phyloP scores from a whole-genome alignment of 345 rosid species.

The Melaleuca quinquenervia region DNA sequence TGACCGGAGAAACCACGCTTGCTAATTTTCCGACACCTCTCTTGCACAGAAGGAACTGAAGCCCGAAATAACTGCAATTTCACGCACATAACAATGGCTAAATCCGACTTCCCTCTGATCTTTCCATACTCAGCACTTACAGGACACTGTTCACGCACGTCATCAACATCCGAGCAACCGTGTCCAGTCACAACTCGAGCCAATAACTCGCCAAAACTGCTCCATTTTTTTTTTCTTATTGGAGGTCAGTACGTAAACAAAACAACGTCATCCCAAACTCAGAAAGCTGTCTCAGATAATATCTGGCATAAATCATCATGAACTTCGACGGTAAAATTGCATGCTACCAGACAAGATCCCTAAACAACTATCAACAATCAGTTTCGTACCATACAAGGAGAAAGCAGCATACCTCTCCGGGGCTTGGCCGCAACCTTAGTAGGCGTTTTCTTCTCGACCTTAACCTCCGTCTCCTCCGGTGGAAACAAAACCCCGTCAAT shows the following conservation, averaged over 20 bases:
- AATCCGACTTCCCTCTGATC: neutral
- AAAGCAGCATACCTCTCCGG: conserved; percentile 31
- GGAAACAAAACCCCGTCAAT: conserved; percentile 42
- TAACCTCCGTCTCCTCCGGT: conserved; percentile 2
- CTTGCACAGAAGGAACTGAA: neutral
- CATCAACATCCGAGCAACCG: neutral
- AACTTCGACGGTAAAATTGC: neutral
- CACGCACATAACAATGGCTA: neutral
- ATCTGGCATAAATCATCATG: neutral
- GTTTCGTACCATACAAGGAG: neutral
- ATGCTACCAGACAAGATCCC: neutral
- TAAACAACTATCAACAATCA: neutral
- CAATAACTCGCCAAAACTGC: neutral
- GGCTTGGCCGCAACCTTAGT: conserved; percentile 18
- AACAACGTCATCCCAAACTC: neutral
- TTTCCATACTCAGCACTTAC: neutral
- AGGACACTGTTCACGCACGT: neutral
- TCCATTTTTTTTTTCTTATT: neutral
- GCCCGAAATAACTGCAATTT: neutral
- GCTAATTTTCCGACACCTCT: neutral
- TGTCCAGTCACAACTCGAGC: neutral
- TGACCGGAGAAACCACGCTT: neutral
- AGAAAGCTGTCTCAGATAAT: neutral
- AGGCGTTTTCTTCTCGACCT: conserved; percentile 1
- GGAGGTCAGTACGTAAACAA: neutral